These are phyloP conservation scores for Chaetomium fimeti DNA, from an alignment of 495 filamentous ascomycete species.

Conservation along the genomic window DNA sequence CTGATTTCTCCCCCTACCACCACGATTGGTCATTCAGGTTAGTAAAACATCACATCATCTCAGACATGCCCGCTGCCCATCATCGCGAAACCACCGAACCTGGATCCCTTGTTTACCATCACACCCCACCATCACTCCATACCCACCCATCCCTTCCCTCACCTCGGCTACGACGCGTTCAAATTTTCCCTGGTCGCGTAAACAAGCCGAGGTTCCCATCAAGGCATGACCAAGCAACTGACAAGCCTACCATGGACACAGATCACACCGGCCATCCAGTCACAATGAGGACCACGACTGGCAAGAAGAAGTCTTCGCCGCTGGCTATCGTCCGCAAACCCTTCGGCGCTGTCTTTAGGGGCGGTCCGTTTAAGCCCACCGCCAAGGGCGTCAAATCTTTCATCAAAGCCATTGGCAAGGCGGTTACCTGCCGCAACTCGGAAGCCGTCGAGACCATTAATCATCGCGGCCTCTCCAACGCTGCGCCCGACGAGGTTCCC, in stretches of 20 bases:
- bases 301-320: neutral
- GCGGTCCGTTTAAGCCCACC: constrained; percentile 14
- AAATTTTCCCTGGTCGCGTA: constrained; percentile 5
- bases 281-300: neutral
- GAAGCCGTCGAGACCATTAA: neutral
- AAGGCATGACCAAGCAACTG: neutral
- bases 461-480: neutral
- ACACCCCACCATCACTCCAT: constrained; percentile 3
- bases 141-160: neutral
- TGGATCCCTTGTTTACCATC: neutral
- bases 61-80: neutral
- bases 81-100: neutral
- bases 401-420: neutral
- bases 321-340: neutral
- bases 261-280: neutral
- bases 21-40: neutral
- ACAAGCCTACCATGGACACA: constrained; percentile 7
- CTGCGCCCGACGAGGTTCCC: neutral
- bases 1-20: neutral
- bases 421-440: neutral
- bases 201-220: neutral
- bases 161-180: constrained; percentile 9
- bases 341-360: neutral
- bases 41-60: neutral
- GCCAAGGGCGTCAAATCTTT: neutral